A percentile compares a stretch with the other conserved stretches of the same genome.
Evolutionary conservation across 805 yeast genomes (phyloP).

Genomic region (Pichia exigua): DNA sequence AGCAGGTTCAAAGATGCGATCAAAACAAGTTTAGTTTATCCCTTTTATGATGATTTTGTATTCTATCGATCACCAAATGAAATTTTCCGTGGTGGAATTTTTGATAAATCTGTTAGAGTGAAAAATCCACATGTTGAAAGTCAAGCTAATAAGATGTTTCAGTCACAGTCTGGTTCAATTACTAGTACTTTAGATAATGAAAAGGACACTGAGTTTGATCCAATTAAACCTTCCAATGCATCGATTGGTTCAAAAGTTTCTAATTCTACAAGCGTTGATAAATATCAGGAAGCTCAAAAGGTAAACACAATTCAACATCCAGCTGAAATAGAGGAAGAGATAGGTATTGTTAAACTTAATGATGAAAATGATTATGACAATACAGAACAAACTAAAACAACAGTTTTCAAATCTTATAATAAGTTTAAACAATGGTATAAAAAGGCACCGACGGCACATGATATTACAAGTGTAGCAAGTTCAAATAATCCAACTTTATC

Average conservation of each 20-base stretch:
- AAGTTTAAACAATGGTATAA: slow-evolving; percentile 67
- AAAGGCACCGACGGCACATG: slow-evolving; percentile 29
- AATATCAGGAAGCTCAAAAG: background rate
- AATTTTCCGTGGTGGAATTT: slow-evolving; percentile 85
- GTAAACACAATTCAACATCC: background rate
- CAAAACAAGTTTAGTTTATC: slow-evolving; percentile 71
- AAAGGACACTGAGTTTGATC: background rate
- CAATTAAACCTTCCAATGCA: slow-evolving; percentile 1
- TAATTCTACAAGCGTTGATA: background rate
- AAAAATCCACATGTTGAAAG: background rate
- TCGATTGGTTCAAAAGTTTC: slow-evolving; percentile 9
- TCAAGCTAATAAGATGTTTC: background rate
- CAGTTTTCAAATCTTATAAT: slow-evolving; percentile 39
- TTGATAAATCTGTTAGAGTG: slow-evolving; percentile 48
- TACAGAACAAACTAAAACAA: background rate
- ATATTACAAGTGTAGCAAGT: background rate
- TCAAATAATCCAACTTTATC: background rate
- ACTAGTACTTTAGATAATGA: background rate
- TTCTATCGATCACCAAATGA: slow-evolving; percentile 61
- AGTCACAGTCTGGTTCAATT: background rate
- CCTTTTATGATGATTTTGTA: slow-evolving; percentile 82
- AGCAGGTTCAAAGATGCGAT: slow-evolving; percentile 73
- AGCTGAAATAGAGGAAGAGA: background rate
- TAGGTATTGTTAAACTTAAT: background rate
- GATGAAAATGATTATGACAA: background rate